Base-by-base conservation (phyloP, 352 stramenopile genomes). In the Pythium sukuiense region DNA sequence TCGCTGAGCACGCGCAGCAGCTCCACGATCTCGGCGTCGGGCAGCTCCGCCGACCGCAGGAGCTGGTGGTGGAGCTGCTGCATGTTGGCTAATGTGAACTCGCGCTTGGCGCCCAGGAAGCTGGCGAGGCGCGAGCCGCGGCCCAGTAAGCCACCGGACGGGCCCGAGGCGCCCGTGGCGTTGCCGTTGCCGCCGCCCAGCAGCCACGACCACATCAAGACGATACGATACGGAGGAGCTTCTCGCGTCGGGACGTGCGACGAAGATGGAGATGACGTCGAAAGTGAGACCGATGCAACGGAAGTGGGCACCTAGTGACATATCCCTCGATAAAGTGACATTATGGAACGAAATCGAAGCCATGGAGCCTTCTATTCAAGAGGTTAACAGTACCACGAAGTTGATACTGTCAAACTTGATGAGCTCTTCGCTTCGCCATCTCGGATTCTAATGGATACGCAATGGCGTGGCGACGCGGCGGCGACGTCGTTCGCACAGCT, bases 1-100 rank as follows among this genome's bases (percentile, higher is more conserved):
- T 96, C 87, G 55, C 82, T 81, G 30, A 94, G 62, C 16, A 93
- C 79, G 62, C 87, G 85, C 65, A 96, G 72, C 4, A 94, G 69
- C 70, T 96, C 87, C 32, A 96, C 83, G 62, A 96, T 81, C 57
- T 93, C 80, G 50, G 75, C 73, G 56, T 93, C 83, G 6, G 78
- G 83, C 4, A 96, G 75, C 41, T 79, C 62, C 3, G 60, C 29
- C 66, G 81, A 90, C 30, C 73, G 72, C 35, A 79, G 67, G 33
- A 96, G 77, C 56, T 94, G 85, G 29, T 72, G 63, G 71, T 95
- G 87, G 57, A 95, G 74, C n/a, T 81, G 71, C 54, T 85, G 81
- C 78, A 93, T 87, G 65, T 82, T 89, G 59, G 71, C 67, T 20
- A 93, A 69, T 8, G 78, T 86, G 68, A 92, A 92, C 59, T 89